A percentile compares a stretch with the other conserved stretches of the same genome.
Evolutionary conservation across 2,329 filamentous ascomycete species (phyloP).

Genomic region (Trichoderma sp.): DNA sequence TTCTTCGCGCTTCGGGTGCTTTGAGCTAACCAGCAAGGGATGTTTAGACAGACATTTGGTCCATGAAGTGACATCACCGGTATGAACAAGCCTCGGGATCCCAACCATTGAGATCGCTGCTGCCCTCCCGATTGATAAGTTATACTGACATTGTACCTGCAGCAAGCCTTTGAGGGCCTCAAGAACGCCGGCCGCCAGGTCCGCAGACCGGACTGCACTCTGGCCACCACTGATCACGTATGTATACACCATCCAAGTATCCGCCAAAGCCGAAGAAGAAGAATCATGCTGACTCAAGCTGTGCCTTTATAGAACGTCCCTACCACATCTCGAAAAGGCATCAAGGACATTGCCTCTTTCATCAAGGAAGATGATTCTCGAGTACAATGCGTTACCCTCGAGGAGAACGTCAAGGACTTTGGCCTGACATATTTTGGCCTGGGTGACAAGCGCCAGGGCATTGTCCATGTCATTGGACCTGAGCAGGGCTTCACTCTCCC

Average conservation of each 20-base stretch:
- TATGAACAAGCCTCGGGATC: constrained; percentile 43
- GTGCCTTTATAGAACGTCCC: constrained; percentile 72
- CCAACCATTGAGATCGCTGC: neutral
- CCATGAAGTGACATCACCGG: constrained; percentile 96
- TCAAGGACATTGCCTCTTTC: constrained; percentile 91
- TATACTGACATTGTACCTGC: constrained; percentile 21
- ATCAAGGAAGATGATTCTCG: constrained; percentile 93
- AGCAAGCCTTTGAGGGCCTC: constrained; percentile 97
- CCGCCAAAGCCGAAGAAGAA: neutral
- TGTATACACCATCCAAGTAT: constrained; percentile 32
- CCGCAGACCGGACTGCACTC: constrained; percentile 90
- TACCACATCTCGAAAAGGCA: constrained; percentile 82
- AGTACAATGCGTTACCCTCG: constrained; percentile 89
- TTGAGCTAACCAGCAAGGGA: constrained; percentile 4
- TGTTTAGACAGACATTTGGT: constrained; percentile 85
- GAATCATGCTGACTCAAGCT: constrained; percentile 10
- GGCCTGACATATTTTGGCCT: constrained; percentile 96
- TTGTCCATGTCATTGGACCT: constrained; percentile 96
- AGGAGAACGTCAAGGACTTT: constrained; percentile 96
- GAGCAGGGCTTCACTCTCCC: constrained; percentile 98
- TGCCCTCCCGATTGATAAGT: neutral
- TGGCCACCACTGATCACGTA: constrained; percentile 96
- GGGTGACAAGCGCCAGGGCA: constrained; percentile 93
- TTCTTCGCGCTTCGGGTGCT: neutral
- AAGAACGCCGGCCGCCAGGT: constrained; percentile 85